phyloP scores from a whole-genome alignment of 495 filamentous ascomycete species.

The Pyrenopolyporus hunteri region DNA sequence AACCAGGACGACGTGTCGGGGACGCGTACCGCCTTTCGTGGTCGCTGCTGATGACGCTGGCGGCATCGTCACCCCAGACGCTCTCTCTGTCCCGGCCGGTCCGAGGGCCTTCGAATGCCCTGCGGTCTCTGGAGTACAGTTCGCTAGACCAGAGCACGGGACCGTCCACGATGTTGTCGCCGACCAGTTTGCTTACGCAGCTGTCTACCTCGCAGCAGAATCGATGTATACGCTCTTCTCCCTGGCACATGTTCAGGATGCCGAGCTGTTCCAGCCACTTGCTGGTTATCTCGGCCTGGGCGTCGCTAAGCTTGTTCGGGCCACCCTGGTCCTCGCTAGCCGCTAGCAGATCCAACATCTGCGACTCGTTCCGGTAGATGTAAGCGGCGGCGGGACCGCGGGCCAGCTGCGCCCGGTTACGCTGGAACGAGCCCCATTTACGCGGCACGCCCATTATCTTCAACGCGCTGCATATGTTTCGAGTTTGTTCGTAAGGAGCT shows the following conservation, averaged over 20 bases:
- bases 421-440: conserved; percentile 57
- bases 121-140: conserved; percentile 80
- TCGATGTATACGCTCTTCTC: conserved; percentile 93
- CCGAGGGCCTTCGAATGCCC: conserved; percentile 71
- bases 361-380: conserved; percentile 81
- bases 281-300: conserved; percentile 84
- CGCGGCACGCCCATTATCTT: conserved; percentile 85
- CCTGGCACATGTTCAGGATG: conserved; percentile 93
- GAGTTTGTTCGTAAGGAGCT: conserved; percentile 85
- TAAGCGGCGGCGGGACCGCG: conserved; percentile 68
- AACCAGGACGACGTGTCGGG: conserved; percentile 42
- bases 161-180: conserved; percentile 82
- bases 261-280: conserved; percentile 82
- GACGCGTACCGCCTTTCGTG: conserved; percentile 50
- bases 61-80: conserved; percentile 57
- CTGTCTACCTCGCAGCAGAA: conserved; percentile 91
- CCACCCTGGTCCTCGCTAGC: conserved; percentile 84
- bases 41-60: conserved; percentile 63
- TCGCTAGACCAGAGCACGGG: conserved; percentile 94
- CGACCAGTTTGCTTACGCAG: conserved; percentile 85
- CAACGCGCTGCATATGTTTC: conserved; percentile 82
- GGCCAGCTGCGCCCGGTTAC: conserved; percentile 60
- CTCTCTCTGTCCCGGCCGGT: conserved; percentile 47
- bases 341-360: conserved; percentile 86
- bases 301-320: conserved; percentile 93